A percentile compares a stretch with the other conserved stretches of the same genome.
These are phyloP conservation scores for Bathelium albidoporum DNA, from an alignment of 495 filamentous ascomycete species.

Conservation along the genomic window DNA sequence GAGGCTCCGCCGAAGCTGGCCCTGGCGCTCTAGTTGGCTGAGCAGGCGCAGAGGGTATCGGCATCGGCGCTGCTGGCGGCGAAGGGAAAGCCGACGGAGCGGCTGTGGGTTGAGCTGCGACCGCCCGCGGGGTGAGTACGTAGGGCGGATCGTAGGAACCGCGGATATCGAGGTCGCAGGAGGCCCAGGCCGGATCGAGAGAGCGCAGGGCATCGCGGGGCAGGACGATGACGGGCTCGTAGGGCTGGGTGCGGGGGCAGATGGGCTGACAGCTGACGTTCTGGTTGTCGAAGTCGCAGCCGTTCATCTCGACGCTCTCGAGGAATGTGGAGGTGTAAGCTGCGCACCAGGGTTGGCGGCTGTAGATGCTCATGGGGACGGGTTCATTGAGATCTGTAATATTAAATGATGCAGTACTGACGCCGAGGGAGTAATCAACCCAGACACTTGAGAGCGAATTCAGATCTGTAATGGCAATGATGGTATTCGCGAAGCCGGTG, in stretches of 20 bases:
- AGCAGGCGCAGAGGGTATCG: background rate
- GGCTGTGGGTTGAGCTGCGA: background rate
- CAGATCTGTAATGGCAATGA: background rate
- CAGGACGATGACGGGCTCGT: background rate
- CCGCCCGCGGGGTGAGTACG: background rate
- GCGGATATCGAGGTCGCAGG: background rate
- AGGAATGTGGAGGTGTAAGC: constrained; percentile 34
- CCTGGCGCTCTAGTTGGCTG: no score
- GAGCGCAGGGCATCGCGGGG: background rate
- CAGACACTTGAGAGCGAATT: background rate
- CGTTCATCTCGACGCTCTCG: constrained; percentile 44
- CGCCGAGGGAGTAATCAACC: constrained; percentile 20
- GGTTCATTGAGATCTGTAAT: constrained; percentile 2
- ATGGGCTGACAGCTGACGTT: background rate
- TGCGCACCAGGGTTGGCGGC: background rate
- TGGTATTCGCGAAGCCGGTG: background rate
- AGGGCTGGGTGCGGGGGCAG: background rate
- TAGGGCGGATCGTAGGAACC: background rate
- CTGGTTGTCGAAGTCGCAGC: constrained; percentile 44
- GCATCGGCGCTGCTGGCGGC: no score
- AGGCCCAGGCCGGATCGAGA: background rate
- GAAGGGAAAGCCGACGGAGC: background rate
- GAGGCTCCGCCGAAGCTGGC: no score
- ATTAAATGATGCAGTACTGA: constrained; percentile 15
- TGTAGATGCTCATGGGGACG: background rate